Conservation (phyloP, 495 filamentous ascomycete species). For the Penicillium subrubescens region DNA sequence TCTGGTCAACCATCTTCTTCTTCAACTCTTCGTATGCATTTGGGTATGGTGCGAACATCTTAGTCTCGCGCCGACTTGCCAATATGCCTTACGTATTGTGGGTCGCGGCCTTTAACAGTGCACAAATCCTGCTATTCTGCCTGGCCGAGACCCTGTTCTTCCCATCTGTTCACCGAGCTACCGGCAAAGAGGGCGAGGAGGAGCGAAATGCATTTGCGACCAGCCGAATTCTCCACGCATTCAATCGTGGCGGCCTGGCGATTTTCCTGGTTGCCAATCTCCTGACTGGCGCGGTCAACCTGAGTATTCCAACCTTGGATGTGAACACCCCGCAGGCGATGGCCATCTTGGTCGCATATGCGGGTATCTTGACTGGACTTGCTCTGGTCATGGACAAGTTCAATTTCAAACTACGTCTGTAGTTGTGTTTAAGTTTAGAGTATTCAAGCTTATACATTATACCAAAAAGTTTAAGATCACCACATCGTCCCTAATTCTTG, state of each 20-base stretch:
- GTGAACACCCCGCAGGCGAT: conserved; percentile 63
- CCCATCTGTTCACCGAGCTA: conserved; percentile 63
- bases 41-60: conserved; percentile 63
- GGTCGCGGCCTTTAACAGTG: conserved; percentile 84
- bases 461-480: not conserved
- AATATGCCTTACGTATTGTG: conserved; percentile 94
- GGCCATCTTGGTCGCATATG: conserved; percentile 74
- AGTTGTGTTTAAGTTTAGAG: conserved; percentile 15
- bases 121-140: conserved; percentile 76
- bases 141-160: conserved; percentile 76
- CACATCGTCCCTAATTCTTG: not conserved
- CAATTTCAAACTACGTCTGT: conserved; percentile 73
- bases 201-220: conserved; percentile 71
- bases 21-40: conserved; percentile 66
- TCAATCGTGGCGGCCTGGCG: conserved; percentile 84
- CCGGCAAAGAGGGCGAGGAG: conserved; percentile 41
- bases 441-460: conserved; percentile 5
- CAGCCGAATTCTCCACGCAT: conserved; percentile 75
- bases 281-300: conserved; percentile 83
- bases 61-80: conserved; percentile 84
- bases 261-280: conserved; percentile 90
- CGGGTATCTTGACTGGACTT: conserved; percentile 60
- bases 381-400: conserved; percentile 72
- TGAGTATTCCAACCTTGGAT: conserved; percentile 80
- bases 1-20: conserved; percentile 70